These are phyloP conservation scores for Tremella yokohamensis DNA, from an alignment of 768 basidiomycete species.

Conservation along the genomic window DNA sequence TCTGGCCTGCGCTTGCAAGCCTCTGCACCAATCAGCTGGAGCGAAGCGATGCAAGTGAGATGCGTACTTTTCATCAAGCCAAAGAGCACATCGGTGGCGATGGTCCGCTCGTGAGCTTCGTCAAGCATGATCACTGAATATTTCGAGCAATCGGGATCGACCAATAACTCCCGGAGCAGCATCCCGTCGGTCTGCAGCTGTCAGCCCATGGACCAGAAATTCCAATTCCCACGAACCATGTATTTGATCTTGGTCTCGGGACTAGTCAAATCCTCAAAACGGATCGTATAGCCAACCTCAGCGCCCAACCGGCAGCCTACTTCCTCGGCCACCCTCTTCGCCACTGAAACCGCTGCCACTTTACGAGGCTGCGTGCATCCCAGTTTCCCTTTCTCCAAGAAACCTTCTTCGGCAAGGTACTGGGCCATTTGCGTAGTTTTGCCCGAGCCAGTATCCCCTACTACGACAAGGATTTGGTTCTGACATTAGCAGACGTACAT, in stretches of 20 bases:
- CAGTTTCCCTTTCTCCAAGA: conserved; percentile 81
- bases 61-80: conserved; percentile 80
- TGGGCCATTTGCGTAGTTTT: conserved; percentile 99
- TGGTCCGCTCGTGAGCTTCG: conserved; percentile 97
- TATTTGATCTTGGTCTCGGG: conserved; percentile 99
- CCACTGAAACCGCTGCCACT: conserved; percentile 98
- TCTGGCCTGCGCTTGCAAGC: conserved; percentile 90
- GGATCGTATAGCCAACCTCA: conserved; percentile 97
- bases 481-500: conserved; percentile 49
- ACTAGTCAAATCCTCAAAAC: conserved; percentile 98
- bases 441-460: conserved; percentile 97
- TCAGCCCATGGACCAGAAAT: not conserved
- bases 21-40: conserved; percentile 58
- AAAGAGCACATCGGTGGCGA: conserved; percentile 96
- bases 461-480: conserved; percentile 97
- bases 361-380: conserved; percentile 99
- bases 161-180: conserved; percentile 92
- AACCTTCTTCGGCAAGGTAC: conserved; percentile 92
- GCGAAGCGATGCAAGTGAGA: conserved; percentile 14
- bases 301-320: conserved; percentile 95
- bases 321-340: conserved; percentile 96
- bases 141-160: conserved; percentile 86
- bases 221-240: conserved; percentile 58
- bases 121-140: conserved; percentile 98
- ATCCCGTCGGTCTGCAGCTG: conserved; percentile 83